Base-by-base conservation (phyloP, 306 rosid genomes). In the Sophora flavescens region DNA sequence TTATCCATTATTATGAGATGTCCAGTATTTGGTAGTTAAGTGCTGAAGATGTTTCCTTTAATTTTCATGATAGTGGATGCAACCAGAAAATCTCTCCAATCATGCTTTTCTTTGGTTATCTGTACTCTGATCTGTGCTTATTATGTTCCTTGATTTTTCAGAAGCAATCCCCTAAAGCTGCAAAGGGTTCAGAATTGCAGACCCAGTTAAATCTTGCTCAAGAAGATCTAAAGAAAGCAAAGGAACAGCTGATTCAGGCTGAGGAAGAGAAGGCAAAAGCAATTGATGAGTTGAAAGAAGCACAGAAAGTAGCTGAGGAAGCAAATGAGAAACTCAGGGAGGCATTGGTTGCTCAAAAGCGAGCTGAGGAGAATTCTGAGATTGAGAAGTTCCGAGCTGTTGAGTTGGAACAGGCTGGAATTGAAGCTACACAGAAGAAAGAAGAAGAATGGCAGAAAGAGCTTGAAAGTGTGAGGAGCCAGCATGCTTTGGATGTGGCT, bases 341-440 rank as follows among this genome's bases (percentile, higher is more conserved):
- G 69, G 97, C 98, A 65, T 61, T 86, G 86, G 88, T 89, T 84
- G 97, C 97, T 33, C 97, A 88, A 39, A 92, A 88, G 84, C 92
- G 90, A 36, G 98, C 97, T 0, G 96, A 95, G 80, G 97, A 92
- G 69, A 51, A 85, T 80, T 92, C 97, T 4, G 98, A 95, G 88
- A 92, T 95, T n/a, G 97, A 92, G 73, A 95, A 89, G 89, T 95
- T 95, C 57, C 91, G 98, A 61, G 97, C 97, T 17, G 87, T 95
- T 26, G 98, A 95, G 83, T 81, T 90, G 92, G 97, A 95, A 81
- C 97, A 95, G 84, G 93, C 96, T 18, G 96, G 97, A 83, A 88
- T 95, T 65, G 98, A 92, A 74, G 91, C 94, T 35, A 81, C 85
- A 12, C 91, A 90, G 76, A 90, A 87, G 86, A 92, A 90, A 83